Conservation (phyloP, 2,329 filamentous ascomycete genomes). For the Blastomyces silverae region DNA sequence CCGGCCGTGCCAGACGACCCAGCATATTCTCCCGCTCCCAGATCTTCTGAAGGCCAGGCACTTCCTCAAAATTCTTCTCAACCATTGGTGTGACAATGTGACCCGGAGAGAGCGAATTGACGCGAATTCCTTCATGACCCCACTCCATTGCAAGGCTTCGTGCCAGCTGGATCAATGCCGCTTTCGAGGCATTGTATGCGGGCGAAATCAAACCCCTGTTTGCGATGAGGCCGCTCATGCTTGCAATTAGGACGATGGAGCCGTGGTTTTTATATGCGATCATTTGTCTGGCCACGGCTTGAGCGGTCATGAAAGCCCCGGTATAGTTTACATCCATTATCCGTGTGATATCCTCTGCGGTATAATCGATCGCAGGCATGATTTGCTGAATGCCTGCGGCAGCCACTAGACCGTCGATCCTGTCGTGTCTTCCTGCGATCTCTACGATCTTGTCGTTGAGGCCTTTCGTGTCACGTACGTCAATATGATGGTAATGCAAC, state of each 20-base stretch:
- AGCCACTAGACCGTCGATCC: conserved; percentile 40
- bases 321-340: conserved; percentile 47
- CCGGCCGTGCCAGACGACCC: conserved; percentile 48
- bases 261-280: conserved; percentile 26
- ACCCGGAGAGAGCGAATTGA: conserved; percentile 50
- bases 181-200: conserved; percentile 51
- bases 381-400: conserved; percentile 42
- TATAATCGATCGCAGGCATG: conserved; percentile 37
- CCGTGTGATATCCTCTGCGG: conserved; percentile 37
- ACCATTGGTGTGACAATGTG: conserved; percentile 67
- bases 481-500: conserved; percentile 44
- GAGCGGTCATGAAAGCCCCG: conserved; percentile 45
- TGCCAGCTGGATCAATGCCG: conserved; percentile 48
- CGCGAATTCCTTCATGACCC: conserved; percentile 46
- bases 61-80: conserved; percentile 63
- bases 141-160: conserved; percentile 50
- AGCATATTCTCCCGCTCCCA: conserved; percentile 48
- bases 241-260: conserved; percentile 46
- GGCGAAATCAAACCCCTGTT: conserved; percentile 43
- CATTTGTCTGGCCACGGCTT: conserved; percentile 38
- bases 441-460: conserved; percentile 23
- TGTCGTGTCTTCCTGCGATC: conserved; percentile 18
- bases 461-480: conserved; percentile 41
- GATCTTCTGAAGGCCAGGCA: conserved; percentile 50
- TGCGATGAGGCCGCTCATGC: conserved; percentile 47